Percentiles rank a stretch among this genome's conserved stretches.
Conservation (phyloP, 2,329 filamentous ascomycete genomes). For the Aspergillus pseudoviridinutans region DNA sequence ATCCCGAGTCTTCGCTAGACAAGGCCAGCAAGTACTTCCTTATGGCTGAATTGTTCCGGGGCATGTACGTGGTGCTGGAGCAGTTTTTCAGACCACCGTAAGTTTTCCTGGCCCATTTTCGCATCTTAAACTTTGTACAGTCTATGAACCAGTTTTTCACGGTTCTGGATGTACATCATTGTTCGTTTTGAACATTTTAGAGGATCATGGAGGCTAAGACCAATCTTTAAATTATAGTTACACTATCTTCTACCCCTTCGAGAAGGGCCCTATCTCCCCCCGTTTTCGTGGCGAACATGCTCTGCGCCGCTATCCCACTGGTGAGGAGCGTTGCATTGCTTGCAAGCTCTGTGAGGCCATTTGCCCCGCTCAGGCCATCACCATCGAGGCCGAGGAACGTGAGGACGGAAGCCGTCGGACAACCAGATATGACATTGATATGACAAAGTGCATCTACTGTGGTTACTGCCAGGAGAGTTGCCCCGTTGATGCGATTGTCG, state of each 20-base stretch:
- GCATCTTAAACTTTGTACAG: too few species aligned
- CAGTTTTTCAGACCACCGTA: conserved; percentile 98
- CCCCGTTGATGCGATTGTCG: conserved; percentile 91
- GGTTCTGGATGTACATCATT: background rate
- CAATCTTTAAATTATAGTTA: conserved; percentile 57
- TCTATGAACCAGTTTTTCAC: background rate
- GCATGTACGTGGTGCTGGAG: conserved; percentile 97
- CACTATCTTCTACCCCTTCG: conserved; percentile 98
- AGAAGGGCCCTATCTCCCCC: conserved; percentile 97
- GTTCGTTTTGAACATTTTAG: background rate
- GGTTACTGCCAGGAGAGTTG: conserved; percentile 99
- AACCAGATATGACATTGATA: conserved; percentile 98
- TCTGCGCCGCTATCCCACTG: conserved; percentile 89
- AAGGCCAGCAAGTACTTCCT: conserved; percentile 91
- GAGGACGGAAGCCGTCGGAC: conserved; percentile 92
- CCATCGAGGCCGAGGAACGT: conserved; percentile 97
- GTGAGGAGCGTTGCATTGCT: conserved; percentile 97
- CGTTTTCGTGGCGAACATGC: conserved; percentile 98
- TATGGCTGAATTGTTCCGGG: conserved; percentile 89
- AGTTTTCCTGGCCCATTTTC: conserved; percentile 43
- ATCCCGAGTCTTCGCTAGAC: conserved; percentile 72
- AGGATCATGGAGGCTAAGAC: background rate
- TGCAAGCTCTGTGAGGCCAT: conserved; percentile 99
- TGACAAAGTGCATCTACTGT: conserved; percentile 99
- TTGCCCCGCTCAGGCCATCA: conserved; percentile 97